A percentile compares a stretch with the other conserved stretches of the same genome.
phyloP scores from a whole-genome alignment of 805 yeast species.

The Barnettozyma siamensis region DNA sequence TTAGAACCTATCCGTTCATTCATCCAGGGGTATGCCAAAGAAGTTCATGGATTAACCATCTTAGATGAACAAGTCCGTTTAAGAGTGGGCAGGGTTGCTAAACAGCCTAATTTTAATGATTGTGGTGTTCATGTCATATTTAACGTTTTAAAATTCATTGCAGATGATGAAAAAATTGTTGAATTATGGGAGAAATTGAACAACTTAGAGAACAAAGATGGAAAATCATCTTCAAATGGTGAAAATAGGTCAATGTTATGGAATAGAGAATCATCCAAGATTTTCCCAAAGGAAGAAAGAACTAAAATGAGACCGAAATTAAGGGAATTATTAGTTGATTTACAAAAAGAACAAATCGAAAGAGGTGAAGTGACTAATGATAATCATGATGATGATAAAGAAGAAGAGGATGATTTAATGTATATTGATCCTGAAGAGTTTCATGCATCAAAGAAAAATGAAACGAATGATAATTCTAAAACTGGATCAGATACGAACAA shows the following conservation, averaged over 20 bases:
- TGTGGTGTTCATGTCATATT: conserved; percentile 91
- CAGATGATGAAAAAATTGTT: conserved; percentile 42
- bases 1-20: conserved; percentile 50
- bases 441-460: neutral
- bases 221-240: no score
- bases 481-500: neutral
- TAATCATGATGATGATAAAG: conserved; percentile 1
- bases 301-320: conserved; percentile 3
- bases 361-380: conserved; percentile 5
- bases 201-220: neutral
- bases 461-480: neutral
- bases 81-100: conserved; percentile 58
- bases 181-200: conserved; percentile 36
- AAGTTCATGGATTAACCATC: conserved; percentile 46
- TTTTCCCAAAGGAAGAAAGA: conserved; percentile 3
- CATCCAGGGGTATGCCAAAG: conserved; percentile 63
- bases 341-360: conserved; percentile 1
- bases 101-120: conserved; percentile 84
- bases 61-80: conserved; percentile 41
- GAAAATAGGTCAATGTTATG: neutral
- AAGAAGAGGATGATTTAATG: conserved; percentile 6
- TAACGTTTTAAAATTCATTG: conserved; percentile 56
- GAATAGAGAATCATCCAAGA: neutral
- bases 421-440: conserved; percentile 9
- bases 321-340: neutral